A percentile compares a stretch with the other conserved stretches of the same genome.
phyloP scores from a whole-genome alignment of 1,284 basidiomycete species.

The Trametes hirsuta region DNA sequence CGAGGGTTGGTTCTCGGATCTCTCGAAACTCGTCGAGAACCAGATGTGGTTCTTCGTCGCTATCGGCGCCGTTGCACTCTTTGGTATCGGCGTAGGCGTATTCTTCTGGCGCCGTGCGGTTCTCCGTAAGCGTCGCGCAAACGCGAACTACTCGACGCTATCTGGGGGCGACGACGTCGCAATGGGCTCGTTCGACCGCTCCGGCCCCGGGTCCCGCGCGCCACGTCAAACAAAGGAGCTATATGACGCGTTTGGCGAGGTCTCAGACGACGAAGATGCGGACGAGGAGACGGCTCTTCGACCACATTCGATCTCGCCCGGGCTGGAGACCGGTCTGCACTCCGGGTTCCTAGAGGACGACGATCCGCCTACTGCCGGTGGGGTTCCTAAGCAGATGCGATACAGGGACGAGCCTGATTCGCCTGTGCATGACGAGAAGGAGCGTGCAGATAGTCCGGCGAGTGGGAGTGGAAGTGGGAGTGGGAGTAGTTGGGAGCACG shows the following conservation, averaged over 20 bases:
- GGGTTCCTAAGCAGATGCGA: constrained; percentile 34
- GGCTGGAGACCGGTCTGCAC: constrained; percentile 49
- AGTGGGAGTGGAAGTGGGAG: constrained; percentile 45
- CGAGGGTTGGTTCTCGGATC: constrained; percentile 86
- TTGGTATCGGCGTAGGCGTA: constrained; percentile 65
- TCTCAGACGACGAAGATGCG: constrained; percentile 73
- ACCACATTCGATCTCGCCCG: constrained; percentile 31
- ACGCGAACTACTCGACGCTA: constrained; percentile 71
- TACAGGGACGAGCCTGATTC: constrained; percentile 65
- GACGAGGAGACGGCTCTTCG: constrained; percentile 66
- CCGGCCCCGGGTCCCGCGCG: constrained; percentile 30
- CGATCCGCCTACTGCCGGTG: constrained; percentile 46
- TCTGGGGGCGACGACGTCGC: constrained; percentile 71
- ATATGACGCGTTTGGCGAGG: constrained; percentile 91
- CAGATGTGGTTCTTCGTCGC: constrained; percentile 89
- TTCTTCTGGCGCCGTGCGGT: constrained; percentile 73
- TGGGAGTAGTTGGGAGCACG: constrained; percentile 77
- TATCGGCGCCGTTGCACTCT: constrained; percentile 68
- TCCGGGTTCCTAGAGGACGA: constrained; percentile 71
- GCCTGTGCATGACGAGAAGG: constrained; percentile 26
- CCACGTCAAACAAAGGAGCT: constrained; percentile 75
- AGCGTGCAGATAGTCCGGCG: constrained; percentile 40
- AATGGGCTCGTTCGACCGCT: constrained; percentile 60
- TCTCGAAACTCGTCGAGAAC: constrained; percentile 75
- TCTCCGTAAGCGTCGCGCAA: constrained; percentile 45